Percentiles rank a stretch among this genome's conserved stretches.
Conservation (phyloP, 768 basidiomycete species). For the Pleurotus eryngii region DNA sequence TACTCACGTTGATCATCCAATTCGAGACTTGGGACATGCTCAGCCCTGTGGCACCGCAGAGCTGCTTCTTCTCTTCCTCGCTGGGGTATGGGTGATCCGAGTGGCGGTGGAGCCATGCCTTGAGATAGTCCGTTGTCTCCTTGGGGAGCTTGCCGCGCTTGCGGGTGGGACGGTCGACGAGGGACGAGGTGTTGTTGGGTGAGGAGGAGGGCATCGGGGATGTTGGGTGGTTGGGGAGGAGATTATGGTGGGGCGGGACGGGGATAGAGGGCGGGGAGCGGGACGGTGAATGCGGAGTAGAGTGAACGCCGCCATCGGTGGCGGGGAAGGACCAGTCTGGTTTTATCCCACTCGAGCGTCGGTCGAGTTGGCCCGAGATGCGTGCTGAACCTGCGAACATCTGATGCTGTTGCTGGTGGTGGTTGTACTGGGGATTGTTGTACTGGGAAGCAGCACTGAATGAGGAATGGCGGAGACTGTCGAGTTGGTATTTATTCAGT, state of each 20-base stretch:
- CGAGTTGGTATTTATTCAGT: slow-evolving; percentile 62
- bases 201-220: slow-evolving; percentile 56
- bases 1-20: slow-evolving; percentile 85
- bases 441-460: slow-evolving; percentile 52
- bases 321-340: slow-evolving; percentile 70
- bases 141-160: slow-evolving; percentile 88
- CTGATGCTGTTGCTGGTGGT: slow-evolving; percentile 36
- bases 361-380: slow-evolving; percentile 69
- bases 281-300: slow-evolving; percentile 30
- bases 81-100: slow-evolving; percentile 87
- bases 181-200: slow-evolving; percentile 47
- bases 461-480: slow-evolving; percentile 64
- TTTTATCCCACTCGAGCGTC: slow-evolving; percentile 57
- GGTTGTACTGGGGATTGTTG: too few species aligned
- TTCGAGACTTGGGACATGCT: slow-evolving; percentile 90
- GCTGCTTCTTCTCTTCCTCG: slow-evolving; percentile 87
- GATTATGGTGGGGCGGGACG: slow-evolving; percentile 32
- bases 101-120: slow-evolving; percentile 85
- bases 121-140: slow-evolving; percentile 86
- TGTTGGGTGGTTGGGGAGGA: background rate
- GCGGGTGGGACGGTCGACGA: slow-evolving; percentile 74
- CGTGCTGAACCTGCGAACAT: slow-evolving; percentile 68
- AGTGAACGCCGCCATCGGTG: slow-evolving; percentile 51
- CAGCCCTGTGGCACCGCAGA: slow-evolving; percentile 81
- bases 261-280: slow-evolving; percentile 44